phyloP scores from a whole-genome alignment of 768 basidiomycete species.

The Panaeolus papilionaceus region DNA sequence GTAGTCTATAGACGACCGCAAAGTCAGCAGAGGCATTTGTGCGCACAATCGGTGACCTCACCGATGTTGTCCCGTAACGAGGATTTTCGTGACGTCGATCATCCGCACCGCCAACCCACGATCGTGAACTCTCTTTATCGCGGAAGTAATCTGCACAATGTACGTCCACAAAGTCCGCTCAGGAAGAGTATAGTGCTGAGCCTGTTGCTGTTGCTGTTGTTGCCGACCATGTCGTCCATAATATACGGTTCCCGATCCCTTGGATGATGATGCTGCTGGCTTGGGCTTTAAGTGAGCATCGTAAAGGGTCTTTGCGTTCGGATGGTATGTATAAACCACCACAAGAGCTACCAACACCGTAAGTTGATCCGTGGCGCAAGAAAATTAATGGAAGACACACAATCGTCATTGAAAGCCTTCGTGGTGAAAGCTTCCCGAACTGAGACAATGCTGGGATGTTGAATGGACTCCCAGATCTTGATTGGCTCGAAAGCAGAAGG shows the following conservation, averaged over 20 bases:
- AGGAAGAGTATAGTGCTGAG: slow-evolving; percentile 50
- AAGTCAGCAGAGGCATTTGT: not conserved
- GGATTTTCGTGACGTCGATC: slow-evolving; percentile 86
- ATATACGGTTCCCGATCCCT: slow-evolving; percentile 24
- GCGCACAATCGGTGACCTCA: slow-evolving; percentile 31
- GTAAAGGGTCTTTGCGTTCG: slow-evolving; percentile 81
- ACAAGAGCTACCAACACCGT: slow-evolving; percentile 69
- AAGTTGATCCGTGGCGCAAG: slow-evolving; percentile 13
- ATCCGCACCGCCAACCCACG: slow-evolving; percentile 80
- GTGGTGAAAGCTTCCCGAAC: slow-evolving; percentile 96
- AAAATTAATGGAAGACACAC: slow-evolving; percentile 51
- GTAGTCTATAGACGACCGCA: slow-evolving; percentile 53
- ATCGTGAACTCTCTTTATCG: slow-evolving; percentile 86
- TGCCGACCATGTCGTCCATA: slow-evolving; percentile 30
- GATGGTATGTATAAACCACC: slow-evolving; percentile 89
- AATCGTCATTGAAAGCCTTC: slow-evolving; percentile 88
- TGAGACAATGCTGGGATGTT: slow-evolving; percentile 85
- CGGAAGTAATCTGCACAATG: slow-evolving; percentile 87
- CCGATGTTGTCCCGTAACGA: slow-evolving; percentile 92
- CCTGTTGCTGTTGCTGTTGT: slow-evolving; percentile 27
- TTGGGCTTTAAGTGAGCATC: slow-evolving; percentile 77
- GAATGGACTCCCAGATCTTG: slow-evolving; percentile 85
- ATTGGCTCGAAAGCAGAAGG: slow-evolving; percentile 83
- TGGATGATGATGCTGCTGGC: slow-evolving; percentile 38
- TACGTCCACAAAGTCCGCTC: slow-evolving; percentile 94